Evolutionary conservation across 2,329 filamentous ascomycete species (phyloP).

Genomic region (Colletotrichum eremochloae): DNA sequence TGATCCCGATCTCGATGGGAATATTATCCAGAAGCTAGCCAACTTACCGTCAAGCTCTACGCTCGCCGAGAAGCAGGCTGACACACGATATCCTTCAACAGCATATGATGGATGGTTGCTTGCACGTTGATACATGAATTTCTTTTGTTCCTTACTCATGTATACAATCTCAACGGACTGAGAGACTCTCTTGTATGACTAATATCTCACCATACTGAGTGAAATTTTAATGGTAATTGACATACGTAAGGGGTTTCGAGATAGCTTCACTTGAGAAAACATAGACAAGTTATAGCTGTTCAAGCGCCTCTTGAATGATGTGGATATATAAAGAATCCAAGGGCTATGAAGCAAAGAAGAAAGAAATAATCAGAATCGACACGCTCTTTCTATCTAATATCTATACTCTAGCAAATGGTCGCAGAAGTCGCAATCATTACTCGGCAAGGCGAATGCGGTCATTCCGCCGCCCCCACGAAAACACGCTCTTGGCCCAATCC

Average conservation of each 20-base stretch:
- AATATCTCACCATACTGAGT: no score
- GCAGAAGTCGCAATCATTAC: constrained; percentile 5
- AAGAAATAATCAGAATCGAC: not conserved
- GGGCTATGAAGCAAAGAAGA: no score
- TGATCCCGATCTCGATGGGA: constrained; percentile 24
- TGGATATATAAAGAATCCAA: no score
- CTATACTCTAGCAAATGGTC: not conserved
- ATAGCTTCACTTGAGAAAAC: no score
- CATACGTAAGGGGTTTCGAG: no score
- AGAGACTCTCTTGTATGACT: not conserved
- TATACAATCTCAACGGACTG: no score
- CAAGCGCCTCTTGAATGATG: no score
- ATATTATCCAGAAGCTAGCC: constrained; percentile 27
- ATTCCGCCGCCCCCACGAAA: constrained; percentile 12
- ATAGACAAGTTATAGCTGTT: no score
- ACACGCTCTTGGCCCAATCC: constrained; percentile 29
- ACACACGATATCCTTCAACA: constrained; percentile 16
- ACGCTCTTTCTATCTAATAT: not conserved
- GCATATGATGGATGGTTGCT: constrained; percentile 24
- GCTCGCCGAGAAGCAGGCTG: not conserved
- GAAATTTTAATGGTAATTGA: not conserved
- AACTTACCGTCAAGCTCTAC: constrained; percentile 17
- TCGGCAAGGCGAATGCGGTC: constrained; percentile 20
- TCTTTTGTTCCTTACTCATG: not conserved
- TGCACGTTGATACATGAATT: not conserved